phyloP scores from a whole-genome alignment of 108 stramenopile genomes.

The Skeletonema grethae region DNA sequence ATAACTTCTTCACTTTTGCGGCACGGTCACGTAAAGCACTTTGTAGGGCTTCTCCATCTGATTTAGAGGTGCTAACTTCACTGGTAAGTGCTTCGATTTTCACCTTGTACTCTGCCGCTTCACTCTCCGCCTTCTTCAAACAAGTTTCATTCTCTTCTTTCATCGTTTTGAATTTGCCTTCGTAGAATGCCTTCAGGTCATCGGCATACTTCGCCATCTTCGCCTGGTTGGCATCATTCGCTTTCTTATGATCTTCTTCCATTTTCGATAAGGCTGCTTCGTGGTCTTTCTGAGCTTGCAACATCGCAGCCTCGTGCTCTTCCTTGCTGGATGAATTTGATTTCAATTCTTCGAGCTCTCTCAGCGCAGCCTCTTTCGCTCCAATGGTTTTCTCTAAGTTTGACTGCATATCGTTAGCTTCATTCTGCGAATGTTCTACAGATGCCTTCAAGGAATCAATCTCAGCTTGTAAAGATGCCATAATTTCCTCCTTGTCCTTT shows the following conservation, averaged over 20 bases:
- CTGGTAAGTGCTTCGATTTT: constrained; percentile 13
- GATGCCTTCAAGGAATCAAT: constrained; percentile 9
- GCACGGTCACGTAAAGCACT: constrained; percentile 48
- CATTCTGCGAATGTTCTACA: constrained; percentile 18
- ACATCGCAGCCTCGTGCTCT: constrained; percentile 42
- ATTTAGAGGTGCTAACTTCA: constrained; percentile 36
- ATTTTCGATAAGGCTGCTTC: constrained; percentile 18
- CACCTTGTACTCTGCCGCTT: constrained; percentile 31
- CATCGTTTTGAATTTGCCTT: constrained; percentile 56
- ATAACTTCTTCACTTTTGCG: constrained; percentile 38
- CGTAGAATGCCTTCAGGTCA: constrained; percentile 68
- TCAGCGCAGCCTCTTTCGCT: constrained; percentile 12
- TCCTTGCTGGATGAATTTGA: constrained; percentile 16
- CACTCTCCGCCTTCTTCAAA: constrained; percentile 48
- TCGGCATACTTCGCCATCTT: constrained; percentile 79
- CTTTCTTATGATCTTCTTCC: constrained; percentile 38
- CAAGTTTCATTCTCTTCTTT: constrained; percentile 56
- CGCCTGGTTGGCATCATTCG: constrained; percentile 44
- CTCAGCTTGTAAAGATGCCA: constrained; percentile 27
- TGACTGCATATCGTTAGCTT: constrained; percentile 16
- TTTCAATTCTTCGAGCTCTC: constrained; percentile 26
- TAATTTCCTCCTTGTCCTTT: constrained; percentile 10
- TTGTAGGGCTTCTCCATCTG: constrained; percentile 55
- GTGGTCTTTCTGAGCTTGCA: constrained; percentile 35
- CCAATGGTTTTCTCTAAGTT: constrained; percentile 24